Percentiles rank a stretch among this genome's conserved stretches.
phyloP scores from a whole-genome alignment of 2,329 filamentous ascomycete species.

The Dactylellina sp. region DNA sequence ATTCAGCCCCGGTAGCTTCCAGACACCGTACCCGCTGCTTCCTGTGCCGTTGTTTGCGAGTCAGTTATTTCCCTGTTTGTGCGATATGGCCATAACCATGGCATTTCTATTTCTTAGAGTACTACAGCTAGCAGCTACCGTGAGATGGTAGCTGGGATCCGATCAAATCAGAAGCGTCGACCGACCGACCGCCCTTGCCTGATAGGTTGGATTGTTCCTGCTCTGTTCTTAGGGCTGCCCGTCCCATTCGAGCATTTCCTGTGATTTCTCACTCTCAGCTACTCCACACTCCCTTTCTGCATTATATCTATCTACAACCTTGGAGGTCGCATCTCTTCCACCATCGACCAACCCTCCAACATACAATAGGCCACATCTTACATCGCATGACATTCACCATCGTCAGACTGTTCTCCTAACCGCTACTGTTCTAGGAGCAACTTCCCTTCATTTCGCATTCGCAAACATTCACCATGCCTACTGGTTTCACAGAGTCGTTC shows the following conservation, averaged over 20 bases:
- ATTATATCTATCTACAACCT: constrained; percentile 1
- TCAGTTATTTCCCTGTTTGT: background rate
- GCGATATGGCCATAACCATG: too few species aligned
- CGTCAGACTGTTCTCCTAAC: constrained; percentile 10
- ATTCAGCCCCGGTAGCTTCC: constrained; percentile 6
- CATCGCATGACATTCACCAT: constrained; percentile 43
- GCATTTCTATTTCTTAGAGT: too few species aligned
- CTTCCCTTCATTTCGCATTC: background rate
- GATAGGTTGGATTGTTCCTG: constrained; percentile 36
- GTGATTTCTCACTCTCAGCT: constrained; percentile 24
- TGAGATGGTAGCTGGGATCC: constrained; percentile 5
- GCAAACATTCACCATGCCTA: constrained; percentile 43
- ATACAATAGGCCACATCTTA: constrained; percentile 8
- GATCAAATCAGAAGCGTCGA: constrained; percentile 12
- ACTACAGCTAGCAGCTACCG: too few species aligned
- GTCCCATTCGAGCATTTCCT: constrained; percentile 35
- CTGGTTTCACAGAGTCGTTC: constrained; percentile 93
- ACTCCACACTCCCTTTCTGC: constrained; percentile 24
- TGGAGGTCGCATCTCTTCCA: background rate
- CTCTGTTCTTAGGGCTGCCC: constrained; percentile 9
- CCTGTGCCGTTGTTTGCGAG: background rate
- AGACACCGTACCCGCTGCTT: background rate
- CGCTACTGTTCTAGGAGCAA: constrained; percentile 13
- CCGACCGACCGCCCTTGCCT: constrained; percentile 14
- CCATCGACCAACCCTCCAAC: background rate